Base-by-base conservation (phyloP, 176 grass and related monocot genomes). In the Zizania latifolia region DNA sequence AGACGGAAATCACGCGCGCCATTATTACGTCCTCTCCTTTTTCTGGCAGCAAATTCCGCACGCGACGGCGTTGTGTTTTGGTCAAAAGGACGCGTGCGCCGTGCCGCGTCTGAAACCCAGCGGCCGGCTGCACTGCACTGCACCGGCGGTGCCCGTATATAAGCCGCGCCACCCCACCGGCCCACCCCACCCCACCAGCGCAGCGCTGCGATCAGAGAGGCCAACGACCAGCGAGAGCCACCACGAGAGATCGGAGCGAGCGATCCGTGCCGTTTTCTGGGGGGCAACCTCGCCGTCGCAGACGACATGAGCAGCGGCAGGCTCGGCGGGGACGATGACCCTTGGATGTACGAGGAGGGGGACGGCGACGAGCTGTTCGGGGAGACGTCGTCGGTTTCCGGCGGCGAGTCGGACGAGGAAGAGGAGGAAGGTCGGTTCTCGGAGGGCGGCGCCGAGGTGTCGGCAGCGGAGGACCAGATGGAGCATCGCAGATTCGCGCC, bases 361-460 rank as follows among this genome's bases (percentile, higher is more conserved):
- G 69, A 82, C 24, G 77, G 78, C 45, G 78, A 85, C 16, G 85
- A 94, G 33, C 33, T 66, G 16, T 74, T 77, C 45, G 82, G 77
- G 57, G 7, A 68, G 68, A 44, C 56, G 44, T 78, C 71, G 6
- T 78, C 79, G 17, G 74, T 77, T 4, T 94, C 78, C 70, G 70
- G 70, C 27, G 73, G 68, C 26, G 89, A 81, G 31, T 78, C 75
- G 17, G 86, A 81, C 12, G 78, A 72, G 56, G 85, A 62, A 2
- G 82, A 40, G 19, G 71, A 53, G 2, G 48, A 30, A 22, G 79
- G 76, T 81, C n/a, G 16, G 1, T 79, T 87, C 62, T 77, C 76
- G 14, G 78, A 41, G 23, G 70, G 62, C 69, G 45, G 45, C 19
- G 73, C 10, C 19, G 74, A 66, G 71, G 85, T n/a, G n/a, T 0